Evolutionary conservation across 2,329 filamentous ascomycete species (phyloP).

Genomic region (Alternaria solani): DNA sequence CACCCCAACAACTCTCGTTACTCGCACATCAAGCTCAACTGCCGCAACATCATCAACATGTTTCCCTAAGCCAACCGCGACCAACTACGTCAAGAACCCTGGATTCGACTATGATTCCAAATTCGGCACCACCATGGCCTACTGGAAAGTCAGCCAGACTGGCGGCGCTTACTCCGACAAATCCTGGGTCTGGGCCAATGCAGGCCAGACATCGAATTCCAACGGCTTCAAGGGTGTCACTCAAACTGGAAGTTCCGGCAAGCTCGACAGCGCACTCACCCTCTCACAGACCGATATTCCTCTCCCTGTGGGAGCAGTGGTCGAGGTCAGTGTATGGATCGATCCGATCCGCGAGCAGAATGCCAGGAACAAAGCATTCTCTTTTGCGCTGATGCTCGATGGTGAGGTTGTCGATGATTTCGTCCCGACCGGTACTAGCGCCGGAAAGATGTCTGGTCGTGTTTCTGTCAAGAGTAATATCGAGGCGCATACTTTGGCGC

Average conservation of each 20-base stretch:
- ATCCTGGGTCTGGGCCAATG: neutral
- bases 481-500: neutral
- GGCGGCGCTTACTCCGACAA: neutral
- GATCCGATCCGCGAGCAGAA: neutral
- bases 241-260: neutral
- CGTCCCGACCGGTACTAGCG: neutral
- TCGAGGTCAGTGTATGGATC: neutral
- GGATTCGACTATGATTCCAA: neutral
- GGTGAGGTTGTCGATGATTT: neutral
- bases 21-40: slow-evolving; percentile 13
- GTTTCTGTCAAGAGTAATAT: neutral
- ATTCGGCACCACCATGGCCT: neutral
- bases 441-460: neutral
- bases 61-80: neutral
- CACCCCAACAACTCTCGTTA: neutral
- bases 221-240: neutral
- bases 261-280: neutral
- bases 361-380: neutral
- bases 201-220: neutral
- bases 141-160: neutral
- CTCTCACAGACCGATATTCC: neutral
- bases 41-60: slow-evolving; percentile 24
- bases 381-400: neutral
- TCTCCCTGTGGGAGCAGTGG: neutral
- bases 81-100: slow-evolving; percentile 1